Evolutionary conservation across 1,284 basidiomycete genomes (phyloP), one percentile per base, ranked within the genome.

Genomic region (Pseudozyma pruni): DNA sequence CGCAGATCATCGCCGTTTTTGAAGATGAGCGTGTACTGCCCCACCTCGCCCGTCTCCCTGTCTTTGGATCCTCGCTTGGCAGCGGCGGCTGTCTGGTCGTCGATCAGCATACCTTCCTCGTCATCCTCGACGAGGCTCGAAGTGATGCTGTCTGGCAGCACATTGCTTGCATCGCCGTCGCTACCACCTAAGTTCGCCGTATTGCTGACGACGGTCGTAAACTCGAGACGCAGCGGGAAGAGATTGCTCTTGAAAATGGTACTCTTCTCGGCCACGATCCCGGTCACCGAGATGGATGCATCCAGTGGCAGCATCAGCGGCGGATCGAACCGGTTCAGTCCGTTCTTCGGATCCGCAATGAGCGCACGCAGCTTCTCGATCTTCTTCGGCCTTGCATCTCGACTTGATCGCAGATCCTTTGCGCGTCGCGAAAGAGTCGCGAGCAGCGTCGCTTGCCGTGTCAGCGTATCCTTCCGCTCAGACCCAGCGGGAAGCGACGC

Each of bases 1-100:
- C 95, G 89, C 86, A 98, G 89, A 81, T 99, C 96, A 81, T 99
- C 96, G 7, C 96, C 96, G 73, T 97, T 94, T 83, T 99, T 98
- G 87, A 98, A 98, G 69, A 99, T 98, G 45, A 97, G 87, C 0
- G 94, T 91, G 82, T 92, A 98, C 17, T 58, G 34, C 4, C 48
- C 62, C 1, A 16, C 42, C 1, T 52, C 60, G 8, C 48, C 40
- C 10, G 25, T 23, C 19, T 48, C 50, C 41, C 34, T 59, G 10
- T 44, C 64, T 37, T 55, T 54, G n/a, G 35, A 16, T 20, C 33
- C 25, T 20, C 19, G 43, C 0, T 14, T 25, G 4, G 10, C 27
- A 2, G 29, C 10, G 4, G 32, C 19, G 4, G 41, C n/a, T 1
- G 33, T 7, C 16, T 50, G 58, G 29, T 54, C 50, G 16, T 46